Base-by-base conservation (phyloP, 805 yeast genomes). In the Candida sanyiensis region DNA sequence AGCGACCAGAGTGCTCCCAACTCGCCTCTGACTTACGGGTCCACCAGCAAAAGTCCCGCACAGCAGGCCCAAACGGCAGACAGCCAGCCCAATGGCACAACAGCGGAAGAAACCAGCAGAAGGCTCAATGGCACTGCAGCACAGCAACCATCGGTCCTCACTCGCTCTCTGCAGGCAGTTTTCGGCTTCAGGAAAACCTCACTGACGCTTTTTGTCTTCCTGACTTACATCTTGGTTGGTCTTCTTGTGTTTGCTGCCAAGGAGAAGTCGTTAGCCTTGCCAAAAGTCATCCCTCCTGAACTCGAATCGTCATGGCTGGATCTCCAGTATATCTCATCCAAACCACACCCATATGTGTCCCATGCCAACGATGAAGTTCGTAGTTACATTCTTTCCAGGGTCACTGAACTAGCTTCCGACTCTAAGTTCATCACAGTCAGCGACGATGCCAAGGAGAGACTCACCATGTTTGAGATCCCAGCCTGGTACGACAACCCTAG, bases 261-360 rank as follows among this genome's bases (percentile, higher is more conserved):
- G 37, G 54, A 59, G 22, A 54, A 62, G 33, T 57, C 79, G 3
- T 56, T 75, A 21, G 35, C 47, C 3, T 54, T 73, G 7, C 83
- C 83, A 3, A 39, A 52, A 0, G 60, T 63, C 7, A 64, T 67
- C 26, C 66, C 71, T 1, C 63, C 62, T 28, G 47, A 52, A 6
- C 50, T 62, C 6, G 38, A 65, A 2, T 53, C 70, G 8, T 54
- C 83, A 3, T 89, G 96, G 96, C 45, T 60, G 2, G 84, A 81
- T 51, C 65, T 89, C 35, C 94, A 87, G 56, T 56, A 61, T 4
- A 79, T 89, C 9, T 82, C 93, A 0, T 51, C 62, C 23, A 56
- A 68, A 20, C 78, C 77, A 38, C 97, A 89, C 61, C 87, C 96
- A 1, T 89, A 83, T 59, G 75, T 77, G 18, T 80, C 95, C 0